phyloP scores from a whole-genome alignment of 805 yeast species.

The Monosporozyma unispora region DNA sequence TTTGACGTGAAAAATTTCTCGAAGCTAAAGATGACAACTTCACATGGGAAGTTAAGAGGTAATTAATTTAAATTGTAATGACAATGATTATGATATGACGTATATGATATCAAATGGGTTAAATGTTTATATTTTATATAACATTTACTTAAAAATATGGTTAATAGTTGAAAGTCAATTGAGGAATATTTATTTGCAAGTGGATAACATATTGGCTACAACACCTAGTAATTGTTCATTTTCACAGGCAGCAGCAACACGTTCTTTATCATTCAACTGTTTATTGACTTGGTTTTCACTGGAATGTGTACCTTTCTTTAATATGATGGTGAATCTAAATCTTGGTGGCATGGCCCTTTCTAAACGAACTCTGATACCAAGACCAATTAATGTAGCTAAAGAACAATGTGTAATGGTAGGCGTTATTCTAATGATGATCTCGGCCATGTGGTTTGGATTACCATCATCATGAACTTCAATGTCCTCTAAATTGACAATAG shows the following conservation, averaged over 20 bases:
- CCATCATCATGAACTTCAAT: slow-evolving; percentile 60
- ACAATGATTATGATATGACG: background rate
- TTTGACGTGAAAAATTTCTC: background rate
- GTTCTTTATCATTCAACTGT: slow-evolving; percentile 92
- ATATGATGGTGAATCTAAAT: slow-evolving; percentile 65
- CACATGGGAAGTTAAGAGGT: background rate
- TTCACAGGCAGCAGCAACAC: slow-evolving; percentile 98
- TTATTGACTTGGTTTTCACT: slow-evolving; percentile 93
- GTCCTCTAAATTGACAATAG: slow-evolving; percentile 82
- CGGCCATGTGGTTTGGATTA: slow-evolving; percentile 49
- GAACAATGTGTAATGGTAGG: slow-evolving; percentile 98
- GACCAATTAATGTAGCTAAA: slow-evolving; percentile 87
- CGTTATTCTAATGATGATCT: slow-evolving; percentile 74
- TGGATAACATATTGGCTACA: slow-evolving; percentile 84
- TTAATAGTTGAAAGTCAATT: background rate
- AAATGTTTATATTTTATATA: background rate
- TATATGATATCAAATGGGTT: background rate
- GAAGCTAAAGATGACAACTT: background rate
- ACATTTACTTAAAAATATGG: background rate
- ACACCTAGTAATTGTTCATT: slow-evolving; percentile 85
- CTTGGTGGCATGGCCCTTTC: slow-evolving; percentile 84
- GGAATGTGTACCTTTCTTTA: slow-evolving; percentile 91
- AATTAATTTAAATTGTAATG: no score
- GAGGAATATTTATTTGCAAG: slow-evolving; percentile 41
- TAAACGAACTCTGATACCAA: slow-evolving; percentile 85